Base-by-base conservation (phyloP, 2,329 filamentous ascomycete species). In the Alternaria metachromatica region DNA sequence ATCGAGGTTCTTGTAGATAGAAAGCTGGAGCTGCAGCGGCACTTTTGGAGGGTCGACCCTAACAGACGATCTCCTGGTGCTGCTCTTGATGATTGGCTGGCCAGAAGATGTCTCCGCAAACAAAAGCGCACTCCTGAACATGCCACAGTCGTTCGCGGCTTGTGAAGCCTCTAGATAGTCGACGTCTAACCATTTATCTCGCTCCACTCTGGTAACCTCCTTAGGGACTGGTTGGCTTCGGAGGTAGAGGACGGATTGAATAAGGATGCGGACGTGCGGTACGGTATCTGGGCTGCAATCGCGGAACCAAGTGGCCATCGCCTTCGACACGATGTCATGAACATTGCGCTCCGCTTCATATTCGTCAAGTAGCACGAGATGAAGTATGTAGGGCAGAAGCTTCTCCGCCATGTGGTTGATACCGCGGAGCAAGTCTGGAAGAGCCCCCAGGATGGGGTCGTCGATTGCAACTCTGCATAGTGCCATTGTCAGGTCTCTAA, bases 1-100 rank as follows among this genome's bases (percentile, higher is more conserved):
- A 75, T 97, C 94, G 50, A 99, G 92, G 64, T 93, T 95, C 75
- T 93, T 91, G 77, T 96, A 99, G 3, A 99, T 94, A 1, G 87
- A 84, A 48, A 97, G 85, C 12, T 98, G 83, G 1, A 96, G 84
- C 28, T 92, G 88, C 4, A 87, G 85, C 7, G 92, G 87, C 25
- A 84, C 62, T 26, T 76, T 69, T 1, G 75, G 75, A 12, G 78
- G 89, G 82, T 50, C 84, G 76, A 68, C 68, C 79, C 77, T 86
- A 82, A 68, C 82, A 84, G 51, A 84, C 9, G 91, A 91, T 54
- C 92, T 87, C 62, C 92, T 86, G 46, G 91, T 90, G 18, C 85
- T 80, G 33, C 87, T 68, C 37, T 73, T 75, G n/a, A 73, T 33
- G 11, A 70, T 55, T 8, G 74, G 74, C 45, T 89, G 87, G 0